Evolutionary conservation across 2,329 filamentous ascomycete species (phyloP).

Genomic region (Stagonosporopsis vannaccii): DNA sequence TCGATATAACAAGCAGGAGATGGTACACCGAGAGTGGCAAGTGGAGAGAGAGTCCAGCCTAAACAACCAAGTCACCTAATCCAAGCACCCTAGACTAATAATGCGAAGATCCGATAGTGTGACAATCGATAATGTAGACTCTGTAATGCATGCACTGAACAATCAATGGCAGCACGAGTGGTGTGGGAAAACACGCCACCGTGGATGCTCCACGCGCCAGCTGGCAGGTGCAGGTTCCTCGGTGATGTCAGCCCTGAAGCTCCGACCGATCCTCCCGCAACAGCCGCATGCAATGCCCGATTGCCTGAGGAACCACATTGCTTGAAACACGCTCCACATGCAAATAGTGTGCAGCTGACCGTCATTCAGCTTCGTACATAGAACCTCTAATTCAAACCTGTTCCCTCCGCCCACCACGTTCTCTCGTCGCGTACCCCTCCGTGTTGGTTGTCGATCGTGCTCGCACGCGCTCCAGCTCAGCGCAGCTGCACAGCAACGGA

Average conservation of each 20-base stretch:
- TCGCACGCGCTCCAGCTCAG: slow-evolving; percentile 9
- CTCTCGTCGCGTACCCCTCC: slow-evolving; percentile 16
- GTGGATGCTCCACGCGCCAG: slow-evolving; percentile 2
- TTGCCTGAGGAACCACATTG: slow-evolving; percentile 7
- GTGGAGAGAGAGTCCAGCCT: not conserved
- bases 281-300: slow-evolving; percentile 17
- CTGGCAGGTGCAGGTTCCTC: slow-evolving; percentile 5
- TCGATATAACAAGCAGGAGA: not conserved
- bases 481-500: slow-evolving; percentile 5
- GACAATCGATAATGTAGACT: not conserved
- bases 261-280: slow-evolving; percentile 15
- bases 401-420: slow-evolving; percentile 24
- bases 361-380: slow-evolving; percentile 18
- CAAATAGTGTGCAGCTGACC: slow-evolving; percentile 16
- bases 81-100: not conserved
- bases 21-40: not conserved
- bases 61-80: not conserved
- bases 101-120: too few relatives aligned
- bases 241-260: slow-evolving; percentile 17
- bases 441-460: slow-evolving; percentile 8
- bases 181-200: not conserved
- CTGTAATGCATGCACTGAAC: not conserved
- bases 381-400: slow-evolving; percentile 1
- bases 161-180: not conserved
- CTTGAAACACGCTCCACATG: slow-evolving; percentile 19